A percentile compares a stretch with the other conserved stretches of the same genome.
phyloP scores from a whole-genome alignment of 2,329 filamentous ascomycete species.

The Botryosphaeria dothidea region DNA sequence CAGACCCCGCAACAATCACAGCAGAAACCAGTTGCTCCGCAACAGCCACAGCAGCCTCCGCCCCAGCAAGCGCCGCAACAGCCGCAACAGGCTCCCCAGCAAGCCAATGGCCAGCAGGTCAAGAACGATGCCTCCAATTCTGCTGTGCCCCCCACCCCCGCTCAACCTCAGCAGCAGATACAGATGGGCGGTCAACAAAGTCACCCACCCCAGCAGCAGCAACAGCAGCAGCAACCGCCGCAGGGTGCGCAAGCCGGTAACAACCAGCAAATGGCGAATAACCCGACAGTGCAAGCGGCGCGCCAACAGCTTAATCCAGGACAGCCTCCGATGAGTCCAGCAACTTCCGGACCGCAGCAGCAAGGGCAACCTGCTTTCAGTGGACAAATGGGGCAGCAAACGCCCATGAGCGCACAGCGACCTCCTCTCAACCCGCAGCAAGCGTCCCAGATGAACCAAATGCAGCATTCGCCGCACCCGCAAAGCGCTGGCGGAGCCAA shows the following conservation, averaged over 20 bases:
- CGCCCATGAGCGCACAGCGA: constrained; percentile 10
- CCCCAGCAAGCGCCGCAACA: constrained; percentile 20
- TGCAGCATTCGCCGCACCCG: constrained; percentile 38
- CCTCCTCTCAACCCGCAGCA: constrained; percentile 21
- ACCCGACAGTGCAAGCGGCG: constrained; percentile 14
- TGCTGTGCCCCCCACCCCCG: neutral
- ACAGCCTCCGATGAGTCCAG: constrained; percentile 18
- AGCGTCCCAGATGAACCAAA: constrained; percentile 23
- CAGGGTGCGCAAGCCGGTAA: constrained; percentile 23
- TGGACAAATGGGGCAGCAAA: constrained; percentile 14
- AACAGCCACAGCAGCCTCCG: constrained; percentile 18
- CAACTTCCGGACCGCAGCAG: constrained; percentile 25
- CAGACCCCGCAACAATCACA: constrained; percentile 22
- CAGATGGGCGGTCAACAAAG: constrained; percentile 19
- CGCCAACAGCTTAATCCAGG: constrained; percentile 15
- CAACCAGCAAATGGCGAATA: constrained; percentile 19
- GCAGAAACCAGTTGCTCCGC: neutral
- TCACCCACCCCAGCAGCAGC: constrained; percentile 28
- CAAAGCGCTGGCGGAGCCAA: constrained; percentile 32
- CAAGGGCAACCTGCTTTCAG: constrained; percentile 23
- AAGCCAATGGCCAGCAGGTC: constrained; percentile 25
- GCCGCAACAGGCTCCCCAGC: constrained; percentile 28
- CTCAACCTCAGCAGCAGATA: constrained; percentile 26
- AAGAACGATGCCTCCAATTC: constrained; percentile 20
- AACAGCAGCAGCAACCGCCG: constrained; percentile 26